Base-by-base conservation (phyloP, 2,329 filamentous ascomycete genomes). In the Zasmidium angulare region DNA sequence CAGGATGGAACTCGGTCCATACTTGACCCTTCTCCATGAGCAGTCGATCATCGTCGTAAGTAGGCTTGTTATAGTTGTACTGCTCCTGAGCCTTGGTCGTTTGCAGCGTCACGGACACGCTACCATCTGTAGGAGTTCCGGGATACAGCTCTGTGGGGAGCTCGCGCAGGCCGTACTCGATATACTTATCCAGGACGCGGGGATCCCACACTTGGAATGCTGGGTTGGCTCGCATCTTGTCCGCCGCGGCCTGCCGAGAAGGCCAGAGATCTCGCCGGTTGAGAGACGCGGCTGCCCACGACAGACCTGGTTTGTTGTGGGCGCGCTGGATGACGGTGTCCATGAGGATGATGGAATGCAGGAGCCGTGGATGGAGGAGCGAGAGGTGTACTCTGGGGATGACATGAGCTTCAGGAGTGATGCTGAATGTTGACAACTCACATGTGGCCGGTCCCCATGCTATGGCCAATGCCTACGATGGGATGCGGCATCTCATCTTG, bases 11-110 rank as follows among this genome's bases (percentile, higher is more conserved):
- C 9, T 56, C 58, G 12, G 40, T 48, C 20, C 26, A 52, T n/a
- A 50, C 21, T 29, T 56, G 36, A n/a, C 23, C 43, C 48, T 53
- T 19, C 19, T 29, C 31, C 1, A 53, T 14, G 48, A 60, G 47
- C 14, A 56, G 17, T 47, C 58, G 29, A 22, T 47, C 40, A 46
- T 60, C 58, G 21, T 54, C 20, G 23, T 57, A 60, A 10, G 50
- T 55, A 14, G 58, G 53, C 31, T 49, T 43, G 23, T 57, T 26
- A 20, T 57, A 60, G 22, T 60, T 56, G 31, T 53, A 88, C 58
- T 95, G 89, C 77, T 96, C 91, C 71, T 96, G 91, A 73, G 96
- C 89, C 68, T 92, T 91, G 0, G 90, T 88, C 0, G 93, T 97
- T 1, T 85, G 84, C 2, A 95, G 81, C 0, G 91, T 93, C 0